These are phyloP conservation scores for Hortiboletus campestris DNA, from an alignment of 768 basidiomycete species.

Conservation along the genomic window DNA sequence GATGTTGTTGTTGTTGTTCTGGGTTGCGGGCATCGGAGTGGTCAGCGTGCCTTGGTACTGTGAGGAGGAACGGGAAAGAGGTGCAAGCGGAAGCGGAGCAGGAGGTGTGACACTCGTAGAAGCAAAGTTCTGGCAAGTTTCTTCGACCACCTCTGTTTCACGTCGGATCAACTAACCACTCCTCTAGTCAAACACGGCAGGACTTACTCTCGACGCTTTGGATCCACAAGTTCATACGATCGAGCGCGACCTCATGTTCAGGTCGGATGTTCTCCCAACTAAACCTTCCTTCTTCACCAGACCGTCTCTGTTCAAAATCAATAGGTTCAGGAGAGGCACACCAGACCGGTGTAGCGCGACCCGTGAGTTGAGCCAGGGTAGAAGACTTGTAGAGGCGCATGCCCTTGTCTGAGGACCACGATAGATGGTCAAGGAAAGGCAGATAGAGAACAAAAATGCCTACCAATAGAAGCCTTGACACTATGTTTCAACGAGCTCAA, in stretches of 20 bases:
- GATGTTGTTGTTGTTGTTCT: conserved; percentile 3
- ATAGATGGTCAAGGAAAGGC: not conserved
- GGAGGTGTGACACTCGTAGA: conserved; percentile 46
- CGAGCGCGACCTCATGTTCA: conserved; percentile 36
- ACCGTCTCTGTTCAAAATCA: conserved; percentile 33
- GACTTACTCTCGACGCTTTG: conserved; percentile 78
- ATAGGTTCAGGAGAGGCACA: conserved; percentile 30
- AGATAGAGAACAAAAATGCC: conserved; percentile 16
- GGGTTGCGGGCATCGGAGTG: conserved; percentile 25
- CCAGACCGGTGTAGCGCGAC: conserved; percentile 31
- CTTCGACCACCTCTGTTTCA: conserved; percentile 71
- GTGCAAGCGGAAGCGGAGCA: conserved; percentile 63
- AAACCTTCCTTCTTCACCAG: conserved; percentile 32
- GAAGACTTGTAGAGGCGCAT: conserved; percentile 67
- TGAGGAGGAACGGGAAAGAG: conserved; percentile 50
- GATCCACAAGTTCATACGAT: conserved; percentile 82
- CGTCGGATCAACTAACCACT: not conserved
- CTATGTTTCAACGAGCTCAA: conserved; percentile 61
- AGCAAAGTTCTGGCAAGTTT: conserved; percentile 73
- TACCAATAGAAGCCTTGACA: conserved; percentile 74
- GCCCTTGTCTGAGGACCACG: conserved; percentile 54
- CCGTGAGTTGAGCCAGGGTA: conserved; percentile 41
- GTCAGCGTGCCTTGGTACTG: conserved; percentile 34
- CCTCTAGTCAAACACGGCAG: not conserved
- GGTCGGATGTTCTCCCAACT: conserved; percentile 36